Percentiles rank a stretch among this genome's conserved stretches.
phyloP scores from a whole-genome alignment of 1,139 yeast species.

The Arxiozyma slooffiae region DNA sequence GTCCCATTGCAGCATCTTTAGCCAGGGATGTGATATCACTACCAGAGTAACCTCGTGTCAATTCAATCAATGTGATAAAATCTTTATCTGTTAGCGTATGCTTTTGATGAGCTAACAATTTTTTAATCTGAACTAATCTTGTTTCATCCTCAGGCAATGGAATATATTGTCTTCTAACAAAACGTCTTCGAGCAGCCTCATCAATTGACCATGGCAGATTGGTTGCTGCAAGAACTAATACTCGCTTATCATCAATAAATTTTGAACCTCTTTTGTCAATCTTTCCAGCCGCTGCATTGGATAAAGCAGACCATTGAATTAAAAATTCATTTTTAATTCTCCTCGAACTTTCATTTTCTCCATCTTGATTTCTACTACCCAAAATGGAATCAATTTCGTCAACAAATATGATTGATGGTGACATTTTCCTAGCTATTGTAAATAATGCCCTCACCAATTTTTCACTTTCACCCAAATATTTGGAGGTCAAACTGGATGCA shows the following conservation, averaged over 20 bases:
- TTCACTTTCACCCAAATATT: slow-evolving; percentile 88
- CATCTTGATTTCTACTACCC: slow-evolving; percentile 60
- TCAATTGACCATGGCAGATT: slow-evolving; percentile 97
- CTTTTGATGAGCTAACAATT: slow-evolving; percentile 65
- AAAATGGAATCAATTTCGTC: slow-evolving; percentile 92
- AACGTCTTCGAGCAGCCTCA: slow-evolving; percentile 94
- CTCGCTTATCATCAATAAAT: slow-evolving; percentile 50
- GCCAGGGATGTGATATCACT: slow-evolving; percentile 92
- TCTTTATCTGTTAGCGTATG: slow-evolving; percentile 61
- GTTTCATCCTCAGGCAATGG: slow-evolving; percentile 90
- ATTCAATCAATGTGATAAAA: slow-evolving; percentile 45
- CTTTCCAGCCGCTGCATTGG: slow-evolving; percentile 84
- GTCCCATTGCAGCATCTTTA: slow-evolving; percentile 98
- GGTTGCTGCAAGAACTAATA: slow-evolving; percentile 88
- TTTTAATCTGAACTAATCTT: slow-evolving; percentile 58
- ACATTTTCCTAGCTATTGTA: slow-evolving; percentile 70
- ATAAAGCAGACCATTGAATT: slow-evolving; percentile 91
- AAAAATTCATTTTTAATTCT: slow-evolving; percentile 89
- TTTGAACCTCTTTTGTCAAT: slow-evolving; percentile 4
- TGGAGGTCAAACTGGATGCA: slow-evolving; percentile 86
- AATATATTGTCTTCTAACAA: slow-evolving; percentile 85
- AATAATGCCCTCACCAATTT: slow-evolving; percentile 86
- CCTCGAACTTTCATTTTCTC: slow-evolving; percentile 87
- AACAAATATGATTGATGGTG: slow-evolving; percentile 90
- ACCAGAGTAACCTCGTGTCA: slow-evolving; percentile 81